A percentile compares a stretch with the other conserved stretches of the same genome.
Conservation (phyloP, 2,329 filamentous ascomycete species). For the Podosphaera leucotricha region DNA sequence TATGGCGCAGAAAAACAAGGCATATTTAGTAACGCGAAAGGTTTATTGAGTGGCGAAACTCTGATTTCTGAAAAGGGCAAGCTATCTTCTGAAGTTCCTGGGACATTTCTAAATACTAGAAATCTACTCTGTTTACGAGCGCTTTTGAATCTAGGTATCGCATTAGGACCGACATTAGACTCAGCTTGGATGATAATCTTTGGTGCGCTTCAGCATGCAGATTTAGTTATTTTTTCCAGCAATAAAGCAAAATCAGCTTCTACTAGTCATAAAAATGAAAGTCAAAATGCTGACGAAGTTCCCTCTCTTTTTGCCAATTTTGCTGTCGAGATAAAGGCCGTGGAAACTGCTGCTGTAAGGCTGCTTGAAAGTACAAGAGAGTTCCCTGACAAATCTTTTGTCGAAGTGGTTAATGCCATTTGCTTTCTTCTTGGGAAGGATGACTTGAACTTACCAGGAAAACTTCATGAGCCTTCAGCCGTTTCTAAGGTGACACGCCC, state of each 20-base stretch:
- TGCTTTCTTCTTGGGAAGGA: conserved; percentile 39
- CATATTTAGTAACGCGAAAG: conserved; percentile 46
- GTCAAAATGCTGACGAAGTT: conserved; percentile 16
- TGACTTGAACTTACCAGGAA: conserved; percentile 1
- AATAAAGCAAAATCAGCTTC: conserved; percentile 30
- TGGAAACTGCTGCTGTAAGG: conserved; percentile 66
- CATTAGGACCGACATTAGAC: conserved; percentile 67
- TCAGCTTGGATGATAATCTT: conserved; percentile 76
- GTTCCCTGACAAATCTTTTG: conserved; percentile 64
- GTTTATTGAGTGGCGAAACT: conserved; percentile 50
- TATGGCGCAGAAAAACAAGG: conserved; percentile 25
- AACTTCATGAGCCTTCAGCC: conserved; percentile 5
- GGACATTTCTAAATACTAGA: conserved; percentile 48
- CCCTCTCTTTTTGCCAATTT: conserved; percentile 37
- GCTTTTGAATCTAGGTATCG: conserved; percentile 84
- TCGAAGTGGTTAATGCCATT: conserved; percentile 51
- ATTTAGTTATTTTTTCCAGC: conserved; percentile 48
- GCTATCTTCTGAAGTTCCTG: conserved; percentile 31
- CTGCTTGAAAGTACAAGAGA: conserved; percentile 82
- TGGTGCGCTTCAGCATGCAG: conserved; percentile 78
- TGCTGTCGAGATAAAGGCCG: conserved; percentile 59
- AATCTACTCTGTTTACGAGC: conserved; percentile 81
- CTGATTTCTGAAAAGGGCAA: conserved; percentile 39
- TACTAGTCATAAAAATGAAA: conserved; percentile 23
- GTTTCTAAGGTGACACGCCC: conserved; percentile 10